These are phyloP conservation scores for Verticillium nonalfalfae DNA, from an alignment of 2,329 filamentous ascomycete species.

Conservation along the genomic window DNA sequence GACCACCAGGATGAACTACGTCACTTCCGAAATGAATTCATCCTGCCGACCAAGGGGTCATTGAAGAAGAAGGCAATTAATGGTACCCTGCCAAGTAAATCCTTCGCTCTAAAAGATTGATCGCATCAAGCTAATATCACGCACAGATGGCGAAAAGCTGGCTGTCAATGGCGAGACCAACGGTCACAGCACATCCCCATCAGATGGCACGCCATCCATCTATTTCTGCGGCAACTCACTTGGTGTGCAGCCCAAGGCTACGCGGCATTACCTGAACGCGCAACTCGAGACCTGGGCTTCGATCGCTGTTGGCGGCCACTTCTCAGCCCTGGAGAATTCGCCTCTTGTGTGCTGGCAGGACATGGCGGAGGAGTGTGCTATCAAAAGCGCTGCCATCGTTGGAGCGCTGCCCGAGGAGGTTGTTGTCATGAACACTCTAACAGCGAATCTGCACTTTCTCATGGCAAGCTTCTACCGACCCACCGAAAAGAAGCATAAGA, in stretches of 20 bases:
- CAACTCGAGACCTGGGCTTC: constrained; percentile 81
- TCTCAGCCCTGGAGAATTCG: constrained; percentile 60
- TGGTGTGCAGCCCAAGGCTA: constrained; percentile 65
- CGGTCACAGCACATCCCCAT: constrained; percentile 16
- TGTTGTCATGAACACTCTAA: constrained; percentile 83
- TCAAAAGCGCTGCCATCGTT: constrained; percentile 65
- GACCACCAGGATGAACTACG: constrained; percentile 56
- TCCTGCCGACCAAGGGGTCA: constrained; percentile 69
- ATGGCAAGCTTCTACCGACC: constrained; percentile 82
- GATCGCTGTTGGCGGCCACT: constrained; percentile 81
- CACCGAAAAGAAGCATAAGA: constrained; percentile 59
- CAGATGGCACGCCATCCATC: constrained; percentile 42
- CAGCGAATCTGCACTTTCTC: constrained; percentile 72
- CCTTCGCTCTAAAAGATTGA: not conserved
- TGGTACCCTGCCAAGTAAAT: constrained; percentile 33
- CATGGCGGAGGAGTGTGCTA: constrained; percentile 68
- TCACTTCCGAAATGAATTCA: constrained; percentile 62
- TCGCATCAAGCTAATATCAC: not conserved
- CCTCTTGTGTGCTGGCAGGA: constrained; percentile 69
- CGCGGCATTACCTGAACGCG: constrained; percentile 57
- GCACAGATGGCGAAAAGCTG: constrained; percentile 1
- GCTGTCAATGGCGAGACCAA: constrained; percentile 12
- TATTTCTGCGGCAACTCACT: constrained; percentile 79
- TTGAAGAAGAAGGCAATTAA: constrained; percentile 57
- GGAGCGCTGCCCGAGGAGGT: constrained; percentile 69